Evolutionary conservation across 139 green algal genomes (phyloP).

Genomic region (Limnomonas spitsbergensis): DNA sequence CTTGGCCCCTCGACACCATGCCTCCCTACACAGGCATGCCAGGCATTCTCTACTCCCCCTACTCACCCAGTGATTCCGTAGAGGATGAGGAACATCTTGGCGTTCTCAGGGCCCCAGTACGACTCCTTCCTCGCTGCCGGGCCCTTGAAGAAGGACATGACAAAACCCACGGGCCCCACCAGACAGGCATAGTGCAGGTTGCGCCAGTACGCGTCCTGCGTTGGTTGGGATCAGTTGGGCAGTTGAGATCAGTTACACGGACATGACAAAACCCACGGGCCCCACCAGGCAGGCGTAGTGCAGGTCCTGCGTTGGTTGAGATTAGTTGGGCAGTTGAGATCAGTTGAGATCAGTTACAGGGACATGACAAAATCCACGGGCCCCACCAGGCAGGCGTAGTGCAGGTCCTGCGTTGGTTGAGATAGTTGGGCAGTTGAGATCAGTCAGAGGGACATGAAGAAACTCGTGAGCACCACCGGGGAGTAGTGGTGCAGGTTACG

Average conservation of each 20-base stretch:
- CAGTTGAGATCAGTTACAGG: too few species aligned
- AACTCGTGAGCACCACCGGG: background rate
- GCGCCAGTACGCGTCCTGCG: constrained; percentile 13
- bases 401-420: constrained; percentile 4
- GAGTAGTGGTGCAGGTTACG: constrained; percentile 3
- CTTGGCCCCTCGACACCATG: too few species aligned
- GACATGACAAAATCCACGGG: background rate
- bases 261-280: background rate
- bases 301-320: constrained; percentile 2
- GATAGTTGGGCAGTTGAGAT: too few species aligned
- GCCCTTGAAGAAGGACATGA: background rate
- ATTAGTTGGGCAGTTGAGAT: too few species aligned
- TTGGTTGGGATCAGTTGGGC: too few species aligned
- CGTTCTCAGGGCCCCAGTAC: background rate
- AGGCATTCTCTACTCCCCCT: too few species aligned
- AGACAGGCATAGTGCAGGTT: constrained; percentile 13
- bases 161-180: background rate
- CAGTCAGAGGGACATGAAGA: background rate
- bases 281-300: constrained; percentile 8
- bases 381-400: constrained; percentile 4
- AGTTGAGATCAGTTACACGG: too few species aligned
- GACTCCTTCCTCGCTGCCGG: background rate
- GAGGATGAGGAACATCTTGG: constrained; percentile 16
- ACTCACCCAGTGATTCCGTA: background rate
- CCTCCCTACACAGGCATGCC: too few species aligned